A percentile compares a stretch with the other conserved stretches of the same genome.
phyloP scores from a whole-genome alignment of 179 eudicot species.

The Amaranthus tricolor region DNA sequence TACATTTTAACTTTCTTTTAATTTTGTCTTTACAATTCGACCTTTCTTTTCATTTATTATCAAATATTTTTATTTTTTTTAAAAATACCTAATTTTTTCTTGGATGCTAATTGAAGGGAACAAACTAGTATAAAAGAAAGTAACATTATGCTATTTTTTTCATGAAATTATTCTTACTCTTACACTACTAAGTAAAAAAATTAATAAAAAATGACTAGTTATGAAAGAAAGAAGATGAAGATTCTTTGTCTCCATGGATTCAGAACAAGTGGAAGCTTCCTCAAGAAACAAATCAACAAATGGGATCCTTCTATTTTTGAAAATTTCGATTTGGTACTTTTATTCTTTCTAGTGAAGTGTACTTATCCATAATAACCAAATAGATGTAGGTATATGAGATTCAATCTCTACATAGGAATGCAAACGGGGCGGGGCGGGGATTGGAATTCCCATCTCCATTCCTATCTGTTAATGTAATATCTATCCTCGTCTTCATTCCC shows the following conservation, averaged over 20 bases:
- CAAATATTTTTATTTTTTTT: no score
- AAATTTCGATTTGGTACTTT: conserved; percentile 49
- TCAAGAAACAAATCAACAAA: conserved; percentile 64
- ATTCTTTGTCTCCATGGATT: conserved; percentile 79
- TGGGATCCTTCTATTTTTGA: conserved; percentile 73
- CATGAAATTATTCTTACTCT: neutral
- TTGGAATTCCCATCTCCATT: no score
- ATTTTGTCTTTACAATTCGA: no score
- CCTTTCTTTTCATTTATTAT: no score
- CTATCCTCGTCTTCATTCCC: no score
- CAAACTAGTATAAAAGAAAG: neutral
- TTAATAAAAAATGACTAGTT: conserved; percentile 23
- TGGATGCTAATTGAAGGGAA: no score
- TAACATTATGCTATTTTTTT: neutral
- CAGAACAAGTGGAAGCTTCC: conserved; percentile 75
- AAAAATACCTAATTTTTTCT: no score
- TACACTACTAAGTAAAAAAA: neutral
- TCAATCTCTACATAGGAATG: no score
- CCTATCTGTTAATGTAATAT: no score
- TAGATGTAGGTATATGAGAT: no score
- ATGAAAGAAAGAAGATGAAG: conserved; percentile 47
- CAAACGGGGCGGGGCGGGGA: no score
- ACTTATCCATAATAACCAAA: neutral
- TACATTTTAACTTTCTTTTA: no score
- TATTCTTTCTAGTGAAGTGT: neutral